phyloP scores from a whole-genome alignment of 768 basidiomycete species.

The Naganishia onofrii region DNA sequence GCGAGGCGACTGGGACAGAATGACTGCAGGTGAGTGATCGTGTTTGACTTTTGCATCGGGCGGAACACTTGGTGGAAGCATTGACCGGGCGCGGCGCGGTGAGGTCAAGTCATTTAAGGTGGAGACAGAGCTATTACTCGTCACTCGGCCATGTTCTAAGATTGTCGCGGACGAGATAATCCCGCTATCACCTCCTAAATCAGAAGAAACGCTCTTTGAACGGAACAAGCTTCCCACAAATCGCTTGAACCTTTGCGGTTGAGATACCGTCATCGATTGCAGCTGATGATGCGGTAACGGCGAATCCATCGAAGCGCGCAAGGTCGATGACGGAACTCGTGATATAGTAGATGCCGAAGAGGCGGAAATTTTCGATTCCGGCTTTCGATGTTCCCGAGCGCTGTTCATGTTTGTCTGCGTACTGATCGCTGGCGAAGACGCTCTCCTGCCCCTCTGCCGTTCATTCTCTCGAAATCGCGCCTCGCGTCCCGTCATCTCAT shows the following conservation, averaged over 20 bases:
- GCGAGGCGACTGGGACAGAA: neutral
- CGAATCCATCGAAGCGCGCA: neutral
- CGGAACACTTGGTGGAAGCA: neutral
- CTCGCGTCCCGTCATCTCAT: neutral
- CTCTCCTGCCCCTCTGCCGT: conserved; percentile 3
- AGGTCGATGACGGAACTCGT: neutral
- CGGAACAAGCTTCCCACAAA: conserved; percentile 22
- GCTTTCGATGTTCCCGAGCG: neutral
- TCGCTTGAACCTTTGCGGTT: conserved; percentile 18
- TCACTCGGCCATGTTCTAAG: neutral
- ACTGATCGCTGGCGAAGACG: conserved; percentile 3
- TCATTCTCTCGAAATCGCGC: neutral
- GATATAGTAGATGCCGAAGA: neutral
- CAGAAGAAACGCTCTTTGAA: conserved; percentile 15
- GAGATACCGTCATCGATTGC: neutral
- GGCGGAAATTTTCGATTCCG: neutral
- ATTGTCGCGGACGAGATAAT: neutral
- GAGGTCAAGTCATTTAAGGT: neutral
- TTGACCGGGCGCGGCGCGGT: neutral
- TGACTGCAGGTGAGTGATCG: neutral
- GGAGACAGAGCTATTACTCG: neutral
- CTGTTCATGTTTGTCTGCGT: neutral
- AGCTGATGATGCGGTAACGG: conserved; percentile 1
- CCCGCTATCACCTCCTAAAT: neutral
- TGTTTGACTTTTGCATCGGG: neutral